Evolutionary conservation across 345 rosid species (phyloP).

Genomic region (Moringa oleifera): DNA sequence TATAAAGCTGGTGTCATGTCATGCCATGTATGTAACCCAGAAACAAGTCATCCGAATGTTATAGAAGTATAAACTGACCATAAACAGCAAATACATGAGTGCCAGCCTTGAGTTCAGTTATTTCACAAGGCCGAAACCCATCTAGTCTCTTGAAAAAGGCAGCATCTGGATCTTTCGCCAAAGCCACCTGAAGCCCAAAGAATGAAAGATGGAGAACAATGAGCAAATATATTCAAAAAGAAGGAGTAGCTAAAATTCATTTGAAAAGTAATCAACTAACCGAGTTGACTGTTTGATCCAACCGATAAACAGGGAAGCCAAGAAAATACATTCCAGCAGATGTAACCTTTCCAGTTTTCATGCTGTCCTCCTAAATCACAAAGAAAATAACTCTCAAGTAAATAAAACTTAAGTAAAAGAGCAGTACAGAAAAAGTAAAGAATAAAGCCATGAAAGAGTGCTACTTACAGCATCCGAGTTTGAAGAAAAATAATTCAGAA

Average conservation of each 20-base stretch:
- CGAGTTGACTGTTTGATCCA: slow-evolving; percentile 71
- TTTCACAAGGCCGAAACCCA: slow-evolving; percentile 96
- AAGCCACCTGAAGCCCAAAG: slow-evolving; percentile 47
- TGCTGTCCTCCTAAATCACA: slow-evolving; percentile 72
- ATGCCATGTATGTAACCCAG: slow-evolving; percentile 8
- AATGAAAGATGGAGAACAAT: slow-evolving; percentile 13
- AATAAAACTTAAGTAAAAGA: neutral
- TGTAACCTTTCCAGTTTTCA: slow-evolving; percentile 72
- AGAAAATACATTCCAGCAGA: slow-evolving; percentile 98
- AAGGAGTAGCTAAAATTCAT: neutral
- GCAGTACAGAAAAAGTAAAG: neutral
- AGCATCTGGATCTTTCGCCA: slow-evolving; percentile 86
- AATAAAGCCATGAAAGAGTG: neutral
- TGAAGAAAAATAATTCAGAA: neutral
- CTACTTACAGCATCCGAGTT: neutral
- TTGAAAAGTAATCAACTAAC: slow-evolving; percentile 37
- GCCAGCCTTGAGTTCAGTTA: slow-evolving; percentile 84
- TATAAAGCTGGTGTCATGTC: slow-evolving; percentile 9
- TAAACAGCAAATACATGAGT: slow-evolving; percentile 89
- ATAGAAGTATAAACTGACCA: slow-evolving; percentile 45
- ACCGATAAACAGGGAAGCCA: slow-evolving; percentile 87
- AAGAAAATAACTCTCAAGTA: slow-evolving; percentile 8
- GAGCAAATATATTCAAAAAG: slow-evolving; percentile 11
- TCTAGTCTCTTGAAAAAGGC: slow-evolving; percentile 90
- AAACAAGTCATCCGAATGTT: slow-evolving; percentile 9